A percentile compares a stretch with the other conserved stretches of the same genome.
These are phyloP conservation scores for Pseudocercospora cruenta DNA, from an alignment of 2,329 filamentous ascomycete genomes.

Conservation along the genomic window DNA sequence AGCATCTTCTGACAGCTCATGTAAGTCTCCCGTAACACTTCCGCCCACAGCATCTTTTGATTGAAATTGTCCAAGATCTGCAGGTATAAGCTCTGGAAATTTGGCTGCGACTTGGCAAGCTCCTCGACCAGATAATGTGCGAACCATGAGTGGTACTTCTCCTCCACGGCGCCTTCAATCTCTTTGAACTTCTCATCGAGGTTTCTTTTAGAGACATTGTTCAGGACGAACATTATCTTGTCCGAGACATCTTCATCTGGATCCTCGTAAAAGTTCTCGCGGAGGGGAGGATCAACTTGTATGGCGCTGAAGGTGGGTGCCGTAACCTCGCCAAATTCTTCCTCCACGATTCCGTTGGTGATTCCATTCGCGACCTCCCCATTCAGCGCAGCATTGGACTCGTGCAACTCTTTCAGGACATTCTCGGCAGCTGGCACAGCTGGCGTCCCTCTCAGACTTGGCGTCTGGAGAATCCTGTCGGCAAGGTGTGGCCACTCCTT, in stretches of 20 bases:
- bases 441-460: slow-evolving; percentile 80
- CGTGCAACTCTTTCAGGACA: slow-evolving; percentile 37
- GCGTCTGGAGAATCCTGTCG: slow-evolving; percentile 78
- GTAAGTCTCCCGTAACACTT: slow-evolving; percentile 92
- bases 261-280: slow-evolving; percentile 71
- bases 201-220: slow-evolving; percentile 92
- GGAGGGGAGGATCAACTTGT: slow-evolving; percentile 70
- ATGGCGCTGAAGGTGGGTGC: slow-evolving; percentile 77
- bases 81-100: slow-evolving; percentile 92
- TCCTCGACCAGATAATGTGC: slow-evolving; percentile 93
- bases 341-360: slow-evolving; percentile 72
- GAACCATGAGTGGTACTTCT: slow-evolving; percentile 92
- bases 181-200: slow-evolving; percentile 82
- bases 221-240: slow-evolving; percentile 92
- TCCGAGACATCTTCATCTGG: slow-evolving; percentile 85
- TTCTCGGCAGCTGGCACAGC: slow-evolving; percentile 35
- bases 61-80: slow-evolving; percentile 84
- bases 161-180: slow-evolving; percentile 75
- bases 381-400: slow-evolving; percentile 33
- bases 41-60: slow-evolving; percentile 76
- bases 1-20: slow-evolving; percentile 82
- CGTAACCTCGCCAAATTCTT: slow-evolving; percentile 63
- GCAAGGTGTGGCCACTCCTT: slow-evolving; percentile 97
- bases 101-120: slow-evolving; percentile 94
- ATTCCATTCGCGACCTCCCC: slow-evolving; percentile 53